Evolutionary conservation across 495 filamentous ascomycete genomes (phyloP).

Genomic region (Bathelium albidoporum): DNA sequence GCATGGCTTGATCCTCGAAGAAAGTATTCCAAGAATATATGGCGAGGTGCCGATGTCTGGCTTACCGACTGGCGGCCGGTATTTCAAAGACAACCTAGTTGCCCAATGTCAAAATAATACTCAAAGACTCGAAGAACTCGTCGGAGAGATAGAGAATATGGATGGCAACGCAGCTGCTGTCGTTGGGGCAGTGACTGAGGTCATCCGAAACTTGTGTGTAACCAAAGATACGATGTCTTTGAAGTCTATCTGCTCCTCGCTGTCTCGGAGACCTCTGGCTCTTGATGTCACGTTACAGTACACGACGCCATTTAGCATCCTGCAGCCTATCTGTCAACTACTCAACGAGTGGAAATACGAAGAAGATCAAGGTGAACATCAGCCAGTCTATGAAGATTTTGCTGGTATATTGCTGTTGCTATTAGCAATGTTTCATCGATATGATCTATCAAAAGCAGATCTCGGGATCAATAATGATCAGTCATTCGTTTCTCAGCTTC

Average conservation of each 20-base stretch:
- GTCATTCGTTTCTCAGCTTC: slow-evolving; percentile 71
- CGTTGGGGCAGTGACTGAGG: slow-evolving; percentile 70
- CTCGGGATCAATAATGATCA: slow-evolving; percentile 49
- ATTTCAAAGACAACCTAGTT: slow-evolving; percentile 65
- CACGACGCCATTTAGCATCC: slow-evolving; percentile 58
- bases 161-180: slow-evolving; percentile 92
- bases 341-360: slow-evolving; percentile 88
- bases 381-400: slow-evolving; percentile 95
- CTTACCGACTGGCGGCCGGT: slow-evolving; percentile 62
- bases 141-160: slow-evolving; percentile 77
- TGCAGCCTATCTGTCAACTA: slow-evolving; percentile 75
- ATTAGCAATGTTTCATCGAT: slow-evolving; percentile 73
- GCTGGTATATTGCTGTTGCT: slow-evolving; percentile 78
- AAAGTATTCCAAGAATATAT: slow-evolving; percentile 66
- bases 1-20: slow-evolving; percentile 68
- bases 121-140: slow-evolving; percentile 60
- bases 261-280: slow-evolving; percentile 66
- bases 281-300: slow-evolving; percentile 85
- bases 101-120: slow-evolving; percentile 61
- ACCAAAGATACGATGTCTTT: slow-evolving; percentile 87
- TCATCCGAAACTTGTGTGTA: slow-evolving; percentile 65
- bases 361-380: slow-evolving; percentile 86
- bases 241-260: slow-evolving; percentile 68
- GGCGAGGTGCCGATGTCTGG: slow-evolving; percentile 81
- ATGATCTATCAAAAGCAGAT: slow-evolving; percentile 58